A percentile compares a stretch with the other conserved stretches of the same genome.
phyloP scores from a whole-genome alignment of 768 basidiomycete genomes.

The Tricholoma sp. region DNA sequence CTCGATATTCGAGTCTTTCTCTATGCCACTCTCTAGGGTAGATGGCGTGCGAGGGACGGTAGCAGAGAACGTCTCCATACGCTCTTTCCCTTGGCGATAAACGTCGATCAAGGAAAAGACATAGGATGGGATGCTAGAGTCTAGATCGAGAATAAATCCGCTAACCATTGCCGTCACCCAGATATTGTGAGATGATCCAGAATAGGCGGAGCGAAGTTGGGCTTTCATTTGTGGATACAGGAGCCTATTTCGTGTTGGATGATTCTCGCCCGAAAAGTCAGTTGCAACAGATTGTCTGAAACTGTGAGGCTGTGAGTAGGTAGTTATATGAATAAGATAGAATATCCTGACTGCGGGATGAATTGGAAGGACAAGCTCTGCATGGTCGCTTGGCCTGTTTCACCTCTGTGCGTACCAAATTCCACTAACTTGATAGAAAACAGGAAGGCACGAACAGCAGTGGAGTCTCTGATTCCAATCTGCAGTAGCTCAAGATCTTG shows the following conservation, averaged over 20 bases:
- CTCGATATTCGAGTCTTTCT: slow-evolving; percentile 16
- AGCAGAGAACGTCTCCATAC: slow-evolving; percentile 63
- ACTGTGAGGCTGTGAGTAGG: slow-evolving; percentile 33
- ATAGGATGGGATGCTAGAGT: slow-evolving; percentile 73
- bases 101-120: slow-evolving; percentile 82
- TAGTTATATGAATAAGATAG: slow-evolving; percentile 2
- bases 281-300: slow-evolving; percentile 70
- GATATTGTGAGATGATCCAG: slow-evolving; percentile 44
- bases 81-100: slow-evolving; percentile 75
- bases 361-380: slow-evolving; percentile 81
- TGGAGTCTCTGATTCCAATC: slow-evolving; percentile 31
- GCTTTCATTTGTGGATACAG: slow-evolving; percentile 80
- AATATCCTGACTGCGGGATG: slow-evolving; percentile 53
- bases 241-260: slow-evolving; percentile 66
- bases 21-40: slow-evolving; percentile 1
- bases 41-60: slow-evolving; percentile 43
- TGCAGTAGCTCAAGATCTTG: slow-evolving; percentile 49
- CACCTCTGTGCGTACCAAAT: slow-evolving; percentile 70
- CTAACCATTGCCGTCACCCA: slow-evolving; percentile 67
- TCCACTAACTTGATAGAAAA: slow-evolving; percentile 74
- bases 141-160: slow-evolving; percentile 82
- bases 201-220: slow-evolving; percentile 54
- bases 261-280: slow-evolving; percentile 68
- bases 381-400: slow-evolving; percentile 74
- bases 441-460: slow-evolving; percentile 72